These are phyloP conservation scores for Nicotiana tomentosiformis DNA, from an alignment of 257 asterid genomes.

Conservation along the genomic window DNA sequence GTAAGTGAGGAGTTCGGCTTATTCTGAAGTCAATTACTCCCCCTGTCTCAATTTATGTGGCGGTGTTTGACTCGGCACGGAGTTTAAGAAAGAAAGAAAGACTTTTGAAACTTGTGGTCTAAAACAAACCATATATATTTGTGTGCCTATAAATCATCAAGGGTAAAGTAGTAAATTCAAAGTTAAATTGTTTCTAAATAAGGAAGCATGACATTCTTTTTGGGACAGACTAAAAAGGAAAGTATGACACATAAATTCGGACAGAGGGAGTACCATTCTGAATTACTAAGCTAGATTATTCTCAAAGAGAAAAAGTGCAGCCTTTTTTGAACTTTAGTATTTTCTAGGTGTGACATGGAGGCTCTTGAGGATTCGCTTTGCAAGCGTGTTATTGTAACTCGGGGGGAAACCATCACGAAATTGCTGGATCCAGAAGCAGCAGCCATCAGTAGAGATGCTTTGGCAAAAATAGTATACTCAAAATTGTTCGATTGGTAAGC, in stretches of 20 bases:
- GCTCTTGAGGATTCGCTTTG: conserved; percentile 24
- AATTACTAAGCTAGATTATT: neutral
- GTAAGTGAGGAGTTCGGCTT: conserved; percentile 3
- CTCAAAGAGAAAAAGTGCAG: neutral
- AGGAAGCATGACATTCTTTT: too few species aligned
- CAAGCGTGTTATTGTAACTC: conserved; percentile 23
- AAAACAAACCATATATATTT: too few species aligned
- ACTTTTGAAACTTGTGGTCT: too few species aligned
- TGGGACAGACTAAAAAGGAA: too few species aligned
- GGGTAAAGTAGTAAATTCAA: too few species aligned
- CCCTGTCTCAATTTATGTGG: too few species aligned
- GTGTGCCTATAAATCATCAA: too few species aligned
- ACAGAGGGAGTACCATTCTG: neutral
- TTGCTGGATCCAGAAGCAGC: conserved; percentile 27
- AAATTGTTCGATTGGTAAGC: conserved; percentile 24
- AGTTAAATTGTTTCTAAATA: too few species aligned
- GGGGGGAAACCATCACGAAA: conserved; percentile 22
- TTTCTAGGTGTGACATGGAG: conserved; percentile 24
- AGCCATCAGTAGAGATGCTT: conserved; percentile 24
- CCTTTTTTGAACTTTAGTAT: neutral
- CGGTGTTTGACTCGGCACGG: too few species aligned
- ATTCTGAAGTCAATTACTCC: neutral
- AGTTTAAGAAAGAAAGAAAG: too few species aligned
- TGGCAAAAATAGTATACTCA: conserved; percentile 24
- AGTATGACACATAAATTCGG: too few species aligned